Evolutionary conservation across 257 asterid species (phyloP).

Genomic region (Solanum megistacrolobum): DNA sequence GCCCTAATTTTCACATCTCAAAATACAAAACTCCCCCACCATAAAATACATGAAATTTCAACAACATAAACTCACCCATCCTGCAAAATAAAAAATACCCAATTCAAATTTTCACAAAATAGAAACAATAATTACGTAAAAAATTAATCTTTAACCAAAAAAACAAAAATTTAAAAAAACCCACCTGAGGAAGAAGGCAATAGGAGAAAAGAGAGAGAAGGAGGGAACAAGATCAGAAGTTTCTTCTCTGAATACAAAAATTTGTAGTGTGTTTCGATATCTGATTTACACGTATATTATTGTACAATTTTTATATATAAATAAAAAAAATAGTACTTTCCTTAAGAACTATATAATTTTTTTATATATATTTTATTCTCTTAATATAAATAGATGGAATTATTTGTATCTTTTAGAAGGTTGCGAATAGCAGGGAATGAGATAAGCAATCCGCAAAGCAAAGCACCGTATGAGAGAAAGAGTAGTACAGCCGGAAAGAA

Average conservation of each 20-base stretch:
- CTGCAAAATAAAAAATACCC: not conserved
- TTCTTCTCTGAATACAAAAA: conserved; percentile 3
- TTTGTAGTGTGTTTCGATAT: conserved; percentile 2
- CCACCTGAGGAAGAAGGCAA: not conserved
- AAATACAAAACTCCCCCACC: not conserved
- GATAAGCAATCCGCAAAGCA: conserved; percentile 26
- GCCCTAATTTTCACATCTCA: conserved; percentile 8
- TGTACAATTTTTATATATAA: not conserved
- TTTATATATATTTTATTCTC: not conserved
- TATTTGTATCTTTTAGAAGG: not conserved
- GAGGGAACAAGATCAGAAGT: conserved; percentile 31
- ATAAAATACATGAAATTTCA: not conserved
- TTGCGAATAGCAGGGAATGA: conserved; percentile 1
- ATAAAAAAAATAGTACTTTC: not conserved
- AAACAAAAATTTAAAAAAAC: not conserved
- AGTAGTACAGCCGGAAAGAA: conserved; percentile 63
- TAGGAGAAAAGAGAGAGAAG: not conserved
- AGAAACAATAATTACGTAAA: not conserved
- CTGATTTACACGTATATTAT: not conserved
- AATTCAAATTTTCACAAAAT: not conserved
- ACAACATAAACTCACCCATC: not conserved
- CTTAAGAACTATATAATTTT: not conserved
- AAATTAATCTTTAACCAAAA: not conserved
- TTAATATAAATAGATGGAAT: not conserved
- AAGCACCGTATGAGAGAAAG: conserved; percentile 24